Base-by-base conservation (phyloP, 2,329 filamentous ascomycete genomes). In the Ophiostoma perfectum region DNA sequence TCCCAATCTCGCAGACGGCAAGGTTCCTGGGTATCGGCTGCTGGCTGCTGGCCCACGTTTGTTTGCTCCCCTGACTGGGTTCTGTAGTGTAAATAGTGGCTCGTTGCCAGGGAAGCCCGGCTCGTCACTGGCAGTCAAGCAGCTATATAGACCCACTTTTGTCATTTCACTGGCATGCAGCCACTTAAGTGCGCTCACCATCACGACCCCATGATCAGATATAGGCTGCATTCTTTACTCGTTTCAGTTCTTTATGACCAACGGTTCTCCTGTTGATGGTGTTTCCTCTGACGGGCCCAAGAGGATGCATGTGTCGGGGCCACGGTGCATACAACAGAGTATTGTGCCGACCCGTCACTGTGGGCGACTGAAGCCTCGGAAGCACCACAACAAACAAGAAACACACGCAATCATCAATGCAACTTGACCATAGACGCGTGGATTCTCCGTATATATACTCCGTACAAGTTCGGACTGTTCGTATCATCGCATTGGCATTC, bases 191-290 rank as follows among this genome's bases (percentile, higher is more conserved):
- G 49, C 49, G n/a, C 9, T n/a, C 7, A 9, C 49, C 18, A 11
- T 55, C 27, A 55, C 27, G n/a, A 55, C 49, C 49, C n/a, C 49
- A 55, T 55, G 49, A 55, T 55, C 49, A 27, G 49, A 55, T 55
- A 55, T 55, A 55, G 49, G n/a, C 49, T 12, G 27, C 49, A 55
- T 55, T 55, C 49, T 55, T 55, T 9, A n/a, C 18, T n/a, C 11
- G 49, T 55, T 55, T 55, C 49, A 47, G 18, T 55, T 55, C 49
- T 55, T 27, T 55, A 27, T 55, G 49, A 11, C 49, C 8, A 27
- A 27, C 27, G 27, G 27, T 2, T 55, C 49, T 55, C 49, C 18
- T 55, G 6, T 27, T 14, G 18, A 9, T 27, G n/a, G 12, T 55
- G 11, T 55, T 8, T 12, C 27, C 49, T 4, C 27, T n/a, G n/a